A percentile compares a stretch with the other conserved stretches of the same genome.
These are phyloP conservation scores for Exophiala sp. DNA, from an alignment of 2,329 filamentous ascomycete genomes.

Conservation along the genomic window DNA sequence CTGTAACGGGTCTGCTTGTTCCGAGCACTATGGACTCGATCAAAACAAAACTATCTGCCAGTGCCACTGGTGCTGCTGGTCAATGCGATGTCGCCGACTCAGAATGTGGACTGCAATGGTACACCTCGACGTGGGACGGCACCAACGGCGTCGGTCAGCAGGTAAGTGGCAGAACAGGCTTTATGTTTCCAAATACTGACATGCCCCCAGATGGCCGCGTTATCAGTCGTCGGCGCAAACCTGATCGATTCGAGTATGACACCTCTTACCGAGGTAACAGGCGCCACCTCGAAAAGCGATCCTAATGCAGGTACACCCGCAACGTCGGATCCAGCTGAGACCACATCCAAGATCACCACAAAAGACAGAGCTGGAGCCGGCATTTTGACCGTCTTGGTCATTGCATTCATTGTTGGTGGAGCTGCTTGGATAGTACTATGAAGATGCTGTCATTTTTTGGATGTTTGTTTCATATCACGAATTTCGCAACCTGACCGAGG, in stretches of 20 bases:
- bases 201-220: constrained; percentile 54
- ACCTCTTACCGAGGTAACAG: constrained; percentile 53
- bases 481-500: too few species aligned
- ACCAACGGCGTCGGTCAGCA: constrained; percentile 39
- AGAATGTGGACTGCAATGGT: constrained; percentile 43
- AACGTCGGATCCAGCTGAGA: constrained; percentile 13
- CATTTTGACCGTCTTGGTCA: constrained; percentile 36
- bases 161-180: constrained; percentile 29
- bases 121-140: constrained; percentile 35
- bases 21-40: constrained; percentile 53
- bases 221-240: constrained; percentile 61
- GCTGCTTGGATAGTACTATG: constrained; percentile 21
- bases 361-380: constrained; percentile 40
- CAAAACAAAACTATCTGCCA: constrained; percentile 49
- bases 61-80: constrained; percentile 53
- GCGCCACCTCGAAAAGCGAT: constrained; percentile 51
- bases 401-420: constrained; percentile 22
- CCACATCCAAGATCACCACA: constrained; percentile 26
- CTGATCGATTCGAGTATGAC: constrained; percentile 47
- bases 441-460: neutral
- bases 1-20: constrained; percentile 54
- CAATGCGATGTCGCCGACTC: constrained; percentile 51
- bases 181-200: constrained; percentile 1
- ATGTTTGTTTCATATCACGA: too few species aligned
- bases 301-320: constrained; percentile 33